phyloP scores from a whole-genome alignment of 805 yeast species.

The Candida morakotiae region DNA sequence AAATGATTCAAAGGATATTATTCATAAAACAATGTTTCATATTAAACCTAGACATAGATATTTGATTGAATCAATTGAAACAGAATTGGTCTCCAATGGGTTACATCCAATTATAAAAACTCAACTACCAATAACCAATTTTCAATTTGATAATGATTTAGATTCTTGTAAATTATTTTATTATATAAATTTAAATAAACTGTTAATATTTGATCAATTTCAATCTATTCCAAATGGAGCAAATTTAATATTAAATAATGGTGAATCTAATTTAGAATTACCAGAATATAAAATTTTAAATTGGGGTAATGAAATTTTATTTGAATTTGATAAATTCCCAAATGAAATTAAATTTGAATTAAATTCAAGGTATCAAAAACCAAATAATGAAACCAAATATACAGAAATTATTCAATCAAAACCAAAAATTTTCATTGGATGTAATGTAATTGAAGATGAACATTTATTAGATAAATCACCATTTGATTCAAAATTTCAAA shows the following conservation, averaged over 20 bases:
- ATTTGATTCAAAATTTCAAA: constrained; percentile 22
- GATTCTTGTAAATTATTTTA: constrained; percentile 28
- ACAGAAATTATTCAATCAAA: constrained; percentile 13
- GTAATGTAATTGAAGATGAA: constrained; percentile 25
- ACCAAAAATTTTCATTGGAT: constrained; percentile 34
- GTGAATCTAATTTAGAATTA: constrained; percentile 33
- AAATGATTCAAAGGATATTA: constrained; percentile 14
- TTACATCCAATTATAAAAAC: constrained; percentile 32
- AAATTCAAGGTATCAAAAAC: constrained; percentile 40
- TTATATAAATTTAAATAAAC: constrained; percentile 26
- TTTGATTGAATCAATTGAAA: neutral
- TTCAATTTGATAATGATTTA: constrained; percentile 20
- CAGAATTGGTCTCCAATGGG: constrained; percentile 21
- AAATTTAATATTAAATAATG: constrained; percentile 22
- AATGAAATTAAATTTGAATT: constrained; percentile 22
- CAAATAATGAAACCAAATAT: constrained; percentile 10
- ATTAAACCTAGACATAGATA: constrained; percentile 36
- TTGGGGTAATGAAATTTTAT: constrained; percentile 39
- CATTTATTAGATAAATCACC: constrained; percentile 31
- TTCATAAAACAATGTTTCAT: constrained; percentile 38
- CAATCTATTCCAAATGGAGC: constrained; percentile 24
- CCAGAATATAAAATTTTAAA: constrained; percentile 32
- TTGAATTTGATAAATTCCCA: constrained; percentile 18
- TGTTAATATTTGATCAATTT: constrained; percentile 36
- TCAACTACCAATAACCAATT: constrained; percentile 6